phyloP scores from a whole-genome alignment of 305 asterid species.

The Euphrasia arctica region DNA sequence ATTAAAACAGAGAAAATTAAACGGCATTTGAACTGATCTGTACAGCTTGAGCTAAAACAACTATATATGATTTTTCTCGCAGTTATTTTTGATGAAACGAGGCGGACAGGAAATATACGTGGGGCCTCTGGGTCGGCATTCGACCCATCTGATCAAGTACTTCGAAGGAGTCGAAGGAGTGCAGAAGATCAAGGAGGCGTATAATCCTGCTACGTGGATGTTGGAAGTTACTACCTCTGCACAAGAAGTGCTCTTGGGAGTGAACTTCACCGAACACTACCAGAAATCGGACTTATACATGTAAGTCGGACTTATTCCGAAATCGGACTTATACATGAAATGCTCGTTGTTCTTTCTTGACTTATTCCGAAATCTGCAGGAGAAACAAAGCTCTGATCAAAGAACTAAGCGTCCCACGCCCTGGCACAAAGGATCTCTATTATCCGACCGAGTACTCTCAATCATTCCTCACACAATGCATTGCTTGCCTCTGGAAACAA shows the following conservation, averaged over 20 bases:
- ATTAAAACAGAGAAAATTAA: constrained; percentile 3
- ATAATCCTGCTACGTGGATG: constrained; percentile 25
- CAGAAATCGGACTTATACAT: constrained; percentile 9
- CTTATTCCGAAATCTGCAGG: constrained; percentile 21
- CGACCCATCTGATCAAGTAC: constrained; percentile 44
- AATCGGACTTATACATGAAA: not conserved
- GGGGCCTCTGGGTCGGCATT: constrained; percentile 52
- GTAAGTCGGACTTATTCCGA: too few species aligned
- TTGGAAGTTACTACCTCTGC: constrained; percentile 15
- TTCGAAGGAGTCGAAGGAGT: constrained; percentile 37
- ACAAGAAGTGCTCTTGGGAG: not conserved
- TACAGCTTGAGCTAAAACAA: too few species aligned
- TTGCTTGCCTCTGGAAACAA: constrained; percentile 55
- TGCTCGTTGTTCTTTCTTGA: not conserved
- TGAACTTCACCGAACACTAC: constrained; percentile 19
- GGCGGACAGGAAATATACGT: constrained; percentile 58
- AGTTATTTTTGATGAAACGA: constrained; percentile 53
- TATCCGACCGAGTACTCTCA: constrained; percentile 40
- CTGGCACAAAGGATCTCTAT: constrained; percentile 39
- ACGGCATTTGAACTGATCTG: not conserved
- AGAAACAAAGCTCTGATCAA: constrained; percentile 41
- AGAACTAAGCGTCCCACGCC: constrained; percentile 39
- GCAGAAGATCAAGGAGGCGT: constrained; percentile 4
- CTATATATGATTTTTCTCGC: not conserved
- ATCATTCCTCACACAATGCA: constrained; percentile 36